Percentiles rank a stretch among this genome's conserved stretches.
Conservation (phyloP, 2,329 filamentous ascomycete species). For the Fusarium lateritium region DNA sequence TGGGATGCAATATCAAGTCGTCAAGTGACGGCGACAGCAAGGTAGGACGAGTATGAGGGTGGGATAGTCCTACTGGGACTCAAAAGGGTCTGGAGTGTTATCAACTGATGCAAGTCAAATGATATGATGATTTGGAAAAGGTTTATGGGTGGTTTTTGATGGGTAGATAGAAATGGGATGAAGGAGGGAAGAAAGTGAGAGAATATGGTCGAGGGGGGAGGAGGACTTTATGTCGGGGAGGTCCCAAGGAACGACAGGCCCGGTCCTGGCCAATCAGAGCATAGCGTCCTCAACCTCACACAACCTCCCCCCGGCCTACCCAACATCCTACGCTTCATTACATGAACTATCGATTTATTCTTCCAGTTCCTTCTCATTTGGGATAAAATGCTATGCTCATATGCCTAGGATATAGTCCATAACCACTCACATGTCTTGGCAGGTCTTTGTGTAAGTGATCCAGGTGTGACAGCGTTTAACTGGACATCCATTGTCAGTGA, state of each 20-base stretch:
- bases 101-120: slow-evolving; percentile 37
- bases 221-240: slow-evolving; percentile 41
- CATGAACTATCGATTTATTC: neutral
- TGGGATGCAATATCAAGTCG: slow-evolving; percentile 2
- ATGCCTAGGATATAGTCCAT: no score
- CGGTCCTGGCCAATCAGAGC: slow-evolving; percentile 40
- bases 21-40: slow-evolving; percentile 14
- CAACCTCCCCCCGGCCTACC: slow-evolving; percentile 42
- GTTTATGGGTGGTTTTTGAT: slow-evolving; percentile 33
- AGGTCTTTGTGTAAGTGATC: neutral
- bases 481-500: no score
- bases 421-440: no score
- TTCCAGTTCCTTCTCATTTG: neutral
- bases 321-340: slow-evolving; percentile 9
- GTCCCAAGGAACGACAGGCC: slow-evolving; percentile 18
- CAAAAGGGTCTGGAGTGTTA: slow-evolving; percentile 11
- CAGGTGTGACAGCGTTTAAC: no score
- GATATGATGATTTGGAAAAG: slow-evolving; percentile 6
- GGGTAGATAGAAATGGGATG: slow-evolving; percentile 29
- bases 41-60: slow-evolving; percentile 10
- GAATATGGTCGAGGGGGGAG: slow-evolving; percentile 33
- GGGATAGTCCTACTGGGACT: slow-evolving; percentile 25
- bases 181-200: slow-evolving; percentile 38
- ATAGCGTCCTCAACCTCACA: slow-evolving; percentile 36
- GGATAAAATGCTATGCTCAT: neutral